Evolutionary conservation across 139 green algal genomes (phyloP).

Genomic region (Micromonas commoda): DNA sequence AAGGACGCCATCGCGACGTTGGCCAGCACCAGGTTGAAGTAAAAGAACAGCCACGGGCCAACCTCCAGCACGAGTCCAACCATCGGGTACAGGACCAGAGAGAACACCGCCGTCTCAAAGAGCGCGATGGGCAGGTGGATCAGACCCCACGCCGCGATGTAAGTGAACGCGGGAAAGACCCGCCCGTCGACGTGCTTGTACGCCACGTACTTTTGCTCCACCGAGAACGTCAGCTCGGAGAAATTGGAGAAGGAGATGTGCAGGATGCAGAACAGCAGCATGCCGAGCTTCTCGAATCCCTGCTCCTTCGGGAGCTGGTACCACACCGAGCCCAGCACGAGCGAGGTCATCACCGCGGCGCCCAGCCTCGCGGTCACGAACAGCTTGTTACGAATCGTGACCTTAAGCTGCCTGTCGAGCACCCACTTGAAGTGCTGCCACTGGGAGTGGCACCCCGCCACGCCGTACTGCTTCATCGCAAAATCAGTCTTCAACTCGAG

Average conservation of each 20-base stretch:
- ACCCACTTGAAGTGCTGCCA: neutral
- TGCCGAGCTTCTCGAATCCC: constrained; percentile 18
- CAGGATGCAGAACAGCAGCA: constrained; percentile 19
- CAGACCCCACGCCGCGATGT: constrained; percentile 6
- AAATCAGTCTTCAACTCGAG: constrained; percentile 1
- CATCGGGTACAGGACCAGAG: constrained; percentile 21
- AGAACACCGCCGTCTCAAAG: constrained; percentile 27
- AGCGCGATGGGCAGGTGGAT: constrained; percentile 20
- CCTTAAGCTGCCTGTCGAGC: neutral
- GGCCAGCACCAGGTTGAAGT: constrained; percentile 26
- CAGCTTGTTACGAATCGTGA: constrained; percentile 7
- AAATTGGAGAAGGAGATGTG: constrained; percentile 26
- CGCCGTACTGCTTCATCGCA: constrained; percentile 1
- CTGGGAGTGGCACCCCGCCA: neutral
- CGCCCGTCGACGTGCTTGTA: constrained; percentile 26
- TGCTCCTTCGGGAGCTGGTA: constrained; percentile 11
- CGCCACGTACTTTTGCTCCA: constrained; percentile 19
- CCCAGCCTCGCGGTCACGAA: constrained; percentile 9
- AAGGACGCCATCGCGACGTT: constrained; percentile 30
- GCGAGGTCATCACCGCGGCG: neutral
- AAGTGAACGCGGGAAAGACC: constrained; percentile 1
- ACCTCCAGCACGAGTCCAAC: constrained; percentile 18
- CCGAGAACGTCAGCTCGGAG: constrained; percentile 13
- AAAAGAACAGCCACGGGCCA: constrained; percentile 19
- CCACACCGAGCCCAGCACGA: constrained; percentile 26